Base-by-base conservation (phyloP, 75 land plant species). In the Pinus albicaulis region DNA sequence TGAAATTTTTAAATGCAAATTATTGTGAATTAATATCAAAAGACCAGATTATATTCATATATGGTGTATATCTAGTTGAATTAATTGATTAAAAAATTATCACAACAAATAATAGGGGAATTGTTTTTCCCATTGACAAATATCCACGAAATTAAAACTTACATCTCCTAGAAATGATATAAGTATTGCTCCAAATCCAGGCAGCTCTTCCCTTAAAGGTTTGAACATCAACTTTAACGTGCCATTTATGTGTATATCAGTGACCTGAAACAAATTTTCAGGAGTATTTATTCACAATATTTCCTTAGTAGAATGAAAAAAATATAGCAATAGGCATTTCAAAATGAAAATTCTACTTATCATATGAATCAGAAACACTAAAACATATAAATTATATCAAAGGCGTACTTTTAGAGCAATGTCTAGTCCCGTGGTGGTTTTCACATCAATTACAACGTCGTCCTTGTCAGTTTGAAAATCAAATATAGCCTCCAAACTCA, bases 171-270 rank as follows among this genome's bases (percentile, higher is more conserved):
- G 55, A 19, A 85, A 53, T 3, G 87, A 82, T 31, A 79, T 75
- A 23, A 82, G 36, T 24, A 78, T 74, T 60, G 87, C 87, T 28
- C 87, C 87, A 59, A 85, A 85, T 36, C 87, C 74, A 19, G 87
- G 87, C 13, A 85, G 57, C 26, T 58, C 44, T 22, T 75, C 85
- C 24, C 56, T 78, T 71, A 85, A 75, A 78, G 87, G 87, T 78
- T 85, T 85, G 62, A 85, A 69, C 11, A 85, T 74, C 60, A 82
- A 61, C 38, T 74, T 85, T 7, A 70, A 52, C 16, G 74, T 76
- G 25, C 81, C 87, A 57, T 57, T 34, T 55, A 85, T 38, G 36
- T 53, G 62, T 64, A 72, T 65, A 36, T 82, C 79, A 26, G 82
- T 78, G 20, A 85, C 75, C 87, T 85, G 73, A 71, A 48, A 71